Percentiles rank a stretch among this genome's conserved stretches.
Conservation (phyloP, 768 basidiomycete species). For the Naganishia friedmannii region DNA sequence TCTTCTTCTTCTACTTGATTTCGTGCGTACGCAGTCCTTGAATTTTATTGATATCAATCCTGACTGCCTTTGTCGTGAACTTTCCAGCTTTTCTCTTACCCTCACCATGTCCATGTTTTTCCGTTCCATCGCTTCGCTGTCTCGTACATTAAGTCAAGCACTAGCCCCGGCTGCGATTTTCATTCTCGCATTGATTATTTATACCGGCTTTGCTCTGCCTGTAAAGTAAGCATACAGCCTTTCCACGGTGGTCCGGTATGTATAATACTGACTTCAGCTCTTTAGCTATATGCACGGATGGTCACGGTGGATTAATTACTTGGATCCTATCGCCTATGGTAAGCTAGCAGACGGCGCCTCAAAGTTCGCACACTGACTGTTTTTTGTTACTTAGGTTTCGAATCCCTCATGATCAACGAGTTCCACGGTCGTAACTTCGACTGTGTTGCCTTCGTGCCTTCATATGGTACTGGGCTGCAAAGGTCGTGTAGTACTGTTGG, state of each 20-base stretch:
- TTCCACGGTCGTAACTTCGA: slow-evolving; percentile 66
- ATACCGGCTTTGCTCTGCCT: slow-evolving; percentile 23
- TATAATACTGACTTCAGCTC: slow-evolving; percentile 57
- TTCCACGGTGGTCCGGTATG: slow-evolving; percentile 55
- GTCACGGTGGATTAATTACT: slow-evolving; percentile 60
- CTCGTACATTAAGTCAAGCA: slow-evolving; percentile 67
- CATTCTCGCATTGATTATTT: slow-evolving; percentile 71
- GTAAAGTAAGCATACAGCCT: slow-evolving; percentile 56
- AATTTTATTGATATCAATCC: no score
- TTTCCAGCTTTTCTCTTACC: slow-evolving; percentile 59
- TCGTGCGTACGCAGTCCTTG: background rate
- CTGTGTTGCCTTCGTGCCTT: slow-evolving; percentile 48
- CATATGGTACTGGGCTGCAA: slow-evolving; percentile 34
- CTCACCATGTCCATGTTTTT: slow-evolving; percentile 60
- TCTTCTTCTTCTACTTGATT: slow-evolving; percentile 54
- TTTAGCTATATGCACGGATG: slow-evolving; percentile 56
- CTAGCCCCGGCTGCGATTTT: slow-evolving; percentile 63
- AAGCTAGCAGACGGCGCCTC: background rate
- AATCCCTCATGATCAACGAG: slow-evolving; percentile 79
- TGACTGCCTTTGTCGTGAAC: background rate
- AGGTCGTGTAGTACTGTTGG: slow-evolving; percentile 46
- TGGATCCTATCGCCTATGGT: slow-evolving; percentile 64
- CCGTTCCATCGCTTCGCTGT: slow-evolving; percentile 62
- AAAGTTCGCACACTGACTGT: background rate
- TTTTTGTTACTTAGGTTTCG: slow-evolving; percentile 62